Base-by-base conservation (phyloP, 371 early-diverging fungal species). In the Encephalitozoon hellem region DNA sequence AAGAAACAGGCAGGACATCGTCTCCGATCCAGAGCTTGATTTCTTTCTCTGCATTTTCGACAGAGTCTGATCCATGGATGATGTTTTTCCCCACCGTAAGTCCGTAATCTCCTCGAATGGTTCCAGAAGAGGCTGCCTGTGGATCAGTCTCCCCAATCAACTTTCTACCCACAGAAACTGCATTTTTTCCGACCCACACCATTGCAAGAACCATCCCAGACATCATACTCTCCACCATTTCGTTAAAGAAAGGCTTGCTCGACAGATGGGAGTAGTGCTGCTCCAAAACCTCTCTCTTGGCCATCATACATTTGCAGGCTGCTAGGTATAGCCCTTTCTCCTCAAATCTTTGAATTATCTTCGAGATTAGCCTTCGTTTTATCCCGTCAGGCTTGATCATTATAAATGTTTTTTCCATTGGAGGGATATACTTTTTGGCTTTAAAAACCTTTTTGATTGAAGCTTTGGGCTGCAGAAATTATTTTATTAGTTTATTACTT, bases 31-130 rank as follows among this genome's bases (percentile, higher is more conserved):
- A 95, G 45, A 96, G 87, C 49, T 88, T 89, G 69, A 97, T 94
- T 86, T 97, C 98, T 84, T 88, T 89, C 87, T 95, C 90, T 76
- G 95, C 97, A 84, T 87, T 89, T 87, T 95, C 97, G 75, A 93
- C 94, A 69, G 91, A 86, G 89, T 97, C 98, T 77, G 94, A 92
- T 74, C 96, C 98, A 89, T 97, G 98, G 90, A 93, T 91, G 84
- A 97, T 88, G 90, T 97, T 97, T 84, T 90, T 89, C 74, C 85
- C 80, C 47, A 69, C 67, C 47, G 72, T 51, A n/a, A 84, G 77
- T 84, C 90, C 89, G 86, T 89, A 94, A 89, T 98, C 97, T 82
- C 96, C 97, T 87, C 99, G 92, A 89, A 98, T 97, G 87, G 96
- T 95, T 82, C 99, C 99, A 76, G 95, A 92, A 72, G 87, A 88